Evolutionary conservation across 2,329 filamentous ascomycete genomes (phyloP), one percentile per base, ranked within the genome.

Genomic region (Acarospora socialis): DNA sequence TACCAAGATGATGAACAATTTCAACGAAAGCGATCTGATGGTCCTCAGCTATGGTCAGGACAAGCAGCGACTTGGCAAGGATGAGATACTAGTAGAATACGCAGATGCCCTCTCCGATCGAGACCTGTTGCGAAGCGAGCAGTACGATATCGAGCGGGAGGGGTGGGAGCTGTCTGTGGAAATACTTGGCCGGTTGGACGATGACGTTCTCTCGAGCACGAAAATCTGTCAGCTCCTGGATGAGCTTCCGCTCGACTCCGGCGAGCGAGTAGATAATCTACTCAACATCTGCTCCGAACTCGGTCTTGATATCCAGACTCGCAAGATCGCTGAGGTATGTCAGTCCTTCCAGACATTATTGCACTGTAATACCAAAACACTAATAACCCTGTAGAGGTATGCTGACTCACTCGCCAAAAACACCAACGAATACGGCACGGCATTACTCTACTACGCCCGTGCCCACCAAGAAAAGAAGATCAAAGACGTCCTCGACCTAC

Each of bases 161-260:
- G 86, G 87, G 6, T 95, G 87, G 87, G 83, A 94, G 57, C 59
- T 94, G 48, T 80, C 84, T 0, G 74, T 94, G 25, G 73, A 83
- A 37, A 70, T 93, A 7, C 64, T 94, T 27, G 81, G 80, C 7
- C 73, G 87, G 33, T 68, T 95, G 50, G 79, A 92, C 48, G 74
- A 84, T 37, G 63, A 68, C 1, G 64, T 72, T 29, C 68, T 71
- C 30, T 81, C 81, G 5, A 77, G 81, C 48, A 70, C 77, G 41
- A 76, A 76, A 37, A 80, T 94, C 7, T 68, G 74, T 23, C 70
- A 78, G 37, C 60, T 94, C 39, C 64, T 94, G 25, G 70, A 77
- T 34, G 64, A 76, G 14, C 62, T 95, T n/a, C 65, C 77, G 22
- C 65, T 87, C 13, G 67, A 77, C 29, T 81, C 80, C 9, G 65